These are phyloP conservation scores for Suaeda aralocaspica DNA, from an alignment of 148 eudicot species.

Conservation along the genomic window DNA sequence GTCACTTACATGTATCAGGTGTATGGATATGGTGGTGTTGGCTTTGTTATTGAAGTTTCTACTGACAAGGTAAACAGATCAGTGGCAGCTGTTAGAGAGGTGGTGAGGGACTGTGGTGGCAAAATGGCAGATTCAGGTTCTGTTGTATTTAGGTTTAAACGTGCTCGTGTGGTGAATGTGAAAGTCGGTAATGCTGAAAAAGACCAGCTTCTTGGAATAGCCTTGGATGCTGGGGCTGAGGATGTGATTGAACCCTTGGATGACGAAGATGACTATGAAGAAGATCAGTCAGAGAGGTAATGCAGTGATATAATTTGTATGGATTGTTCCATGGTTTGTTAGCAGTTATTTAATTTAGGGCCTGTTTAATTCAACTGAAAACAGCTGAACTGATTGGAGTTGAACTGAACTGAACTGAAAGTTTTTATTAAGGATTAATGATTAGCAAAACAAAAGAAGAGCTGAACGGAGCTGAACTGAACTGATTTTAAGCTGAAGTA, in stretches of 20 bases:
- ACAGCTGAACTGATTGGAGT: too few species aligned
- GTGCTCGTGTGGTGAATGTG: slow-evolving; percentile 71
- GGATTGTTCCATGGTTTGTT: background rate
- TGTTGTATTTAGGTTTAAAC: slow-evolving; percentile 81
- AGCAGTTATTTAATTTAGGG: background rate
- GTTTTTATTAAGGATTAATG: too few species aligned
- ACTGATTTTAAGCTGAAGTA: too few species aligned
- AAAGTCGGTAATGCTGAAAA: slow-evolving; percentile 65
- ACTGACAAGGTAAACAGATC: slow-evolving; percentile 88
- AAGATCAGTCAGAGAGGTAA: slow-evolving; percentile 70
- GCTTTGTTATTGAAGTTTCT: slow-evolving; percentile 75
- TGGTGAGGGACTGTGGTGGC: slow-evolving; percentile 82
- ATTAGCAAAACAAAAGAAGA: too few species aligned
- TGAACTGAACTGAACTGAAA: too few species aligned
- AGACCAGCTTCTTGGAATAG: slow-evolving; percentile 72
- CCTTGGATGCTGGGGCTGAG: slow-evolving; percentile 95
- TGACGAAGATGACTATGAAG: slow-evolving; percentile 62
- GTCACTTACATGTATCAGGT: slow-evolving; percentile 58
- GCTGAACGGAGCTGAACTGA: too few species aligned
- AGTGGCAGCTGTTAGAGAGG: slow-evolving; percentile 65
- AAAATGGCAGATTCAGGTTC: slow-evolving; percentile 98
- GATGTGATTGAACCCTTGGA: slow-evolving; percentile 79
- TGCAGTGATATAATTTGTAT: background rate
- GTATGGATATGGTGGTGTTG: slow-evolving; percentile 93
- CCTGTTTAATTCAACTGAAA: too few species aligned